Evolutionary conservation across 1,139 yeast genomes (phyloP).

Genomic region (Geotrichum fermentans): DNA sequence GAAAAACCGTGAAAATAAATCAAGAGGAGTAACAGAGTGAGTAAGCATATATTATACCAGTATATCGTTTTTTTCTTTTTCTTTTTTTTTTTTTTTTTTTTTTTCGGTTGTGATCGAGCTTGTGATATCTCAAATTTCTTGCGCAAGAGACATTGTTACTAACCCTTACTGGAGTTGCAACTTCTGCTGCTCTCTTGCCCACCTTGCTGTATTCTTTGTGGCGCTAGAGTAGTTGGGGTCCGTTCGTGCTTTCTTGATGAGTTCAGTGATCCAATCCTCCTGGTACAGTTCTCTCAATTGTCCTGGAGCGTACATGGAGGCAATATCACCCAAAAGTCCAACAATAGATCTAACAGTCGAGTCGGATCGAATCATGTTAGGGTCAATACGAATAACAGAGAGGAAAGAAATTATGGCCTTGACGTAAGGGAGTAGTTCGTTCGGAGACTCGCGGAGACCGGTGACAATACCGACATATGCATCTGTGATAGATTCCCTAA

Average conservation of each 20-base stretch:
- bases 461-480: constrained; percentile 94
- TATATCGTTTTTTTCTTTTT: constrained; percentile 3
- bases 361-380: constrained; percentile 56
- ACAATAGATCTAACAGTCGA: constrained; percentile 71
- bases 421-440: constrained; percentile 58
- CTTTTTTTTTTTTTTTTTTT: not conserved
- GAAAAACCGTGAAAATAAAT: too few species aligned
- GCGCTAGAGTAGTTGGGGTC: constrained; percentile 56
- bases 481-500: constrained; percentile 84
- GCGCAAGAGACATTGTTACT: too few species aligned
- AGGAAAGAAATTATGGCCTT: constrained; percentile 68
- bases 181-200: constrained; percentile 91
- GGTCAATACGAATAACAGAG: constrained; percentile 54
- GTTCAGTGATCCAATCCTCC: constrained; percentile 73
- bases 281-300: constrained; percentile 59
- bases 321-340: constrained; percentile 88
- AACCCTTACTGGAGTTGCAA: constrained; percentile 40
- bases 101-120: not conserved
- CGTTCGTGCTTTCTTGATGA: constrained; percentile 68
- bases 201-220: constrained; percentile 85
- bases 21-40: not conserved
- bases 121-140: not conserved
- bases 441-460: constrained; percentile 71
- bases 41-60: not conserved
- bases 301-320: constrained; percentile 81